Conservation (phyloP, 495 filamentous ascomycete genomes). For the Podospora bellae-mahoneyi region DNA sequence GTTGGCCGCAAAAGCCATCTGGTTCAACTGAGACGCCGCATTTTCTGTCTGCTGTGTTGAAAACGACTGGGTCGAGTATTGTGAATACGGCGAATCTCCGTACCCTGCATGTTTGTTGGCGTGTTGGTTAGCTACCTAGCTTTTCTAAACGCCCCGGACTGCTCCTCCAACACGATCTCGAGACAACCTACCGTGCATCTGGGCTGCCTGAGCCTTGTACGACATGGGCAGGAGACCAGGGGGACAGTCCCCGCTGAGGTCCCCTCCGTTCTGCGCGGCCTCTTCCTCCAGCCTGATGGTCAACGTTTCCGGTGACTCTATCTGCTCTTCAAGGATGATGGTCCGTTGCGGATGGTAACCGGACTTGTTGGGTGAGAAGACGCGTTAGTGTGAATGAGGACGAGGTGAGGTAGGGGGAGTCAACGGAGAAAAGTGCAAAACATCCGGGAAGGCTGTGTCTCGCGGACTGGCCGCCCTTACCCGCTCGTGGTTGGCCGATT, state of each 20-base stretch:
- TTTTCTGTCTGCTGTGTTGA: constrained; percentile 42
- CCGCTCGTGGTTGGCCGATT: neutral
- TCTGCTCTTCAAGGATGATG: constrained; percentile 48
- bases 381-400: constrained; percentile 5
- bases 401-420: neutral
- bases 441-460: neutral
- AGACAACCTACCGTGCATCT: constrained; percentile 47
- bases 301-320: constrained; percentile 49
- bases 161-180: neutral
- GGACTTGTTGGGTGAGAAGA: constrained; percentile 33
- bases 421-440: neutral
- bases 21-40: constrained; percentile 48
- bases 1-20: constrained; percentile 54
- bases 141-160: constrained; percentile 23
- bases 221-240: constrained; percentile 50
- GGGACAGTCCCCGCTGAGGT: constrained; percentile 47
- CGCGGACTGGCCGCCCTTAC: neutral
- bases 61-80: constrained; percentile 42
- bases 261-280: constrained; percentile 46
- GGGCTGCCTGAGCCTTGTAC: constrained; percentile 45
- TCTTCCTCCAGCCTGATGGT: constrained; percentile 49
- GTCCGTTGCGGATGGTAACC: constrained; percentile 47
- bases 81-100: constrained; percentile 47
- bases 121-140: constrained; percentile 10
- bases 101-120: constrained; percentile 38